Percentiles rank a stretch among this genome's conserved stretches.
Evolutionary conservation across 129 eudicot genomes (phyloP).

Genomic region (Helichrysum umbraculigerum): DNA sequence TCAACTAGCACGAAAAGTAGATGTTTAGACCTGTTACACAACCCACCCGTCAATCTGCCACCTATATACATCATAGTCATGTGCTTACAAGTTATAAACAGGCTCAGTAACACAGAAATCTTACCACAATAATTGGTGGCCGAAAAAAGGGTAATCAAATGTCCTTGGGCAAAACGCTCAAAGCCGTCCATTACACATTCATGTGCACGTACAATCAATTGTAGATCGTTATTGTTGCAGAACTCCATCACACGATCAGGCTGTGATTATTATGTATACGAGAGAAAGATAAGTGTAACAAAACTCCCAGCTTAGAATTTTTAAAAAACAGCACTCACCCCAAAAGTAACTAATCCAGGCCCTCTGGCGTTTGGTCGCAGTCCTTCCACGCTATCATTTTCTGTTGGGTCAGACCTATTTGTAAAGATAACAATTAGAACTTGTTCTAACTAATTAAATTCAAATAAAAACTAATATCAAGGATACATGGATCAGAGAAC

Average conservation of each 20-base stretch:
- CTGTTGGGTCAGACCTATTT: constrained; percentile 95
- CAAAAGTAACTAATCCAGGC: constrained; percentile 98
- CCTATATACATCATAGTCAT: background rate
- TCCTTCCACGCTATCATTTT: constrained; percentile 98
- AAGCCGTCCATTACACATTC: constrained; percentile 99
- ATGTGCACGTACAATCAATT: constrained; percentile 91
- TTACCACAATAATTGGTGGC: constrained; percentile 98
- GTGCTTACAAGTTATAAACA: constrained; percentile 9
- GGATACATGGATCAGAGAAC: constrained; percentile 27
- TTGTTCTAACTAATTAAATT: constrained; percentile 1
- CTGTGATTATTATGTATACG: constrained; percentile 36
- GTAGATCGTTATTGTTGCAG: constrained; percentile 95
- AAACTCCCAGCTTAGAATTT: background rate
- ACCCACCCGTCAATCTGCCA: background rate
- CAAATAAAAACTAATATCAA: background rate
- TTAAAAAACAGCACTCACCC: constrained; percentile 61
- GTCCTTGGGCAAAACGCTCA: constrained; percentile 99
- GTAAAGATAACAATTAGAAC: constrained; percentile 16
- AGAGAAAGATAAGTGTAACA: background rate
- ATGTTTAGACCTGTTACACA: background rate
- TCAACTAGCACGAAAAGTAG: background rate
- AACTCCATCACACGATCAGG: constrained; percentile 99
- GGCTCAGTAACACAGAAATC: constrained; percentile 23
- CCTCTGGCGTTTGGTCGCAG: constrained; percentile 99
- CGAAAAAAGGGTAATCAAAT: constrained; percentile 88